Base-by-base conservation (phyloP, 140 eudicot genomes). In the Flaveria floridana region DNA sequence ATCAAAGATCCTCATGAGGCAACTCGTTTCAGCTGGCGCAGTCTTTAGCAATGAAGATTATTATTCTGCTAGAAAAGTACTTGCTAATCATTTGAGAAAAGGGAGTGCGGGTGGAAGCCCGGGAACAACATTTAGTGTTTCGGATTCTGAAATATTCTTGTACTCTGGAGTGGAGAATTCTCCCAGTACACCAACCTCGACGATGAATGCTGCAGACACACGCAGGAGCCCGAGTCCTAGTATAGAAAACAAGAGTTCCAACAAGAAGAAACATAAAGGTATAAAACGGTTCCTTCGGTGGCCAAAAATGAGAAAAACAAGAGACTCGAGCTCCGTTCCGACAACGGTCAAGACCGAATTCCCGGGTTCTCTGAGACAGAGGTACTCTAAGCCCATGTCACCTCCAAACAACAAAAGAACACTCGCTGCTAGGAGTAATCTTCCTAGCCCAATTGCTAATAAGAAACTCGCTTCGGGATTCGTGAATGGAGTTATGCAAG, bases 21-120 rank as follows among this genome's bases (percentile, higher is more conserved):
- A 85, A 44, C 75, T 94, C 72, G 77, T 94, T 4, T 90, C 97
- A 4, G 97, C 95, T 0, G 99, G 99, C 6, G 99, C 96, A 4
- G 84, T 94, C 15, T 81, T 84, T 74, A 83, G 84, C 67, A 77
- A 77, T 74, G 91, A 81, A 21, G 96, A 94, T 68, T 84, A 86
- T 57, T 69, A 86, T 57, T 76, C 89, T 0, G 80, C 94, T n/a
- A 80, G 97, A 74, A 82, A 70, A 66, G 67, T 81, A 28, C 82
- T 94, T 46, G 96, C 97, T 13, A 85, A 93, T 79, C 99, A 90
- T 59, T 64, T 90, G 39, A 85, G 85, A 83, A 76, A 78, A 86
- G 84, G 87, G 58, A 86, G 96, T 46, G 82, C 82, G 0, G 95
- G 94, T 51, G 77, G 82, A 44, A 92, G 96, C 74, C 99, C 99